Conservation (phyloP, 305 asterid species). For the Rubia tinctorum region DNA sequence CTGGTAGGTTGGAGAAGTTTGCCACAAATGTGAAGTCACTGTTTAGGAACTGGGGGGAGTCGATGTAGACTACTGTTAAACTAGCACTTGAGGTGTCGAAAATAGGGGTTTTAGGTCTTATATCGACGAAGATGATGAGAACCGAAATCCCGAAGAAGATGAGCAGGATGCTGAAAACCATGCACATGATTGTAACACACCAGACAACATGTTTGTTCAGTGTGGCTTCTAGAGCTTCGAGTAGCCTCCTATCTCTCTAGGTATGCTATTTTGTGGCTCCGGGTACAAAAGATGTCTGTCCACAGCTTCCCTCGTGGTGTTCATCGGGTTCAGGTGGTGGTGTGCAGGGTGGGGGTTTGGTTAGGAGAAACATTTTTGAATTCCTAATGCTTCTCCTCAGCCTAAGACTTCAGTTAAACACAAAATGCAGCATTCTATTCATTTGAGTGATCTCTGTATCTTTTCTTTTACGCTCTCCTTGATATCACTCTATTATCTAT, state of each 20-base stretch:
- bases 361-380: constrained; percentile 39
- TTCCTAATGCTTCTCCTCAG: no score
- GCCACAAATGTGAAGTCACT: constrained; percentile 63
- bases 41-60: constrained; percentile 46
- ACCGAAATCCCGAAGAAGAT: constrained; percentile 67
- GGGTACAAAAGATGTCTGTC: constrained; percentile 28
- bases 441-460: no score
- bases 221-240: constrained; percentile 43
- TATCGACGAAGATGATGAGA: constrained; percentile 43
- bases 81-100: constrained; percentile 70
- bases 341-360: constrained; percentile 25
- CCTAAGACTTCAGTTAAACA: no score
- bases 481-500: no score
- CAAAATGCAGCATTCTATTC: no score
- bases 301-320: constrained; percentile 33
- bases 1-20: constrained; percentile 81
- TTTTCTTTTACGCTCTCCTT: no score
- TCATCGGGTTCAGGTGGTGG: constrained; percentile 36
- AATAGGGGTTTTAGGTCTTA: constrained; percentile 59
- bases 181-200: constrained; percentile 60
- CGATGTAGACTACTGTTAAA: constrained; percentile 44
- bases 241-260: constrained; percentile 37
- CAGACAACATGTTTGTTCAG: constrained; percentile 54
- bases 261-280: constrained; percentile 21
- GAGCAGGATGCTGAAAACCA: constrained; percentile 62